phyloP scores from a whole-genome alignment of 129 eudicot species.

The Chrysanthemum seticuspe region DNA sequence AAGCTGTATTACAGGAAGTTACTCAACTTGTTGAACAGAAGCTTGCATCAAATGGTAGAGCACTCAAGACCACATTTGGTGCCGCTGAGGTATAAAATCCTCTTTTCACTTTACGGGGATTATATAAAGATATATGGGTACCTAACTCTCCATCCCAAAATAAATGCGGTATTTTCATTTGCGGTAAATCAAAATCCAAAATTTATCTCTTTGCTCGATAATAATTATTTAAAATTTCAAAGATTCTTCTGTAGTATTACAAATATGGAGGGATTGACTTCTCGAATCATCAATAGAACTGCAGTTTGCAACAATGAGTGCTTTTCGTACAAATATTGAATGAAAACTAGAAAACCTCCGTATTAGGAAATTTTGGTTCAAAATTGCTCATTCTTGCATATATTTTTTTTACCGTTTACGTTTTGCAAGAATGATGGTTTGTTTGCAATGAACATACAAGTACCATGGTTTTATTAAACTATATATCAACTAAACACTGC shows the following conservation, averaged over 20 bases:
- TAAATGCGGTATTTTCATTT: background rate
- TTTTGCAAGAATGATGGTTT: background rate
- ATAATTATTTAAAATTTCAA: background rate
- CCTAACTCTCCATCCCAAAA: too few relatives aligned
- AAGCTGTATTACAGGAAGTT: slow-evolving; percentile 87
- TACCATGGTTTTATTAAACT: background rate
- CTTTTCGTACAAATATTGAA: too few relatives aligned
- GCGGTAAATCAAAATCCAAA: background rate
- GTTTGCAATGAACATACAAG: slow-evolving; percentile 1
- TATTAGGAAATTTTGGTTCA: background rate
- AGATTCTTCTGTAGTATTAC: slow-evolving; percentile 1
- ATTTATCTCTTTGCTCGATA: background rate
- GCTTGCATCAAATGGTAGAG: slow-evolving; percentile 56
- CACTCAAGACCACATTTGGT: slow-evolving; percentile 58
- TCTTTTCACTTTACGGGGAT: slow-evolving; percentile 6
- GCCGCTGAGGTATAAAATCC: slow-evolving; percentile 63
- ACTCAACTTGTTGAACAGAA: slow-evolving; percentile 77
- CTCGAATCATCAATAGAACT: background rate
- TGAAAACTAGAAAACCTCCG: too few relatives aligned
- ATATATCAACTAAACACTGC: background rate
- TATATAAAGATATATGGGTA: background rate
- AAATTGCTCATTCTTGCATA: background rate
- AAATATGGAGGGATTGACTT: background rate
- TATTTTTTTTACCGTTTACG: background rate
- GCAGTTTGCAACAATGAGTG: too few relatives aligned